Evolutionary conservation across 164 flowering plant genomes (phyloP), one percentile per base, ranked within the genome.

Genomic region (Chloranthus sessilifolius): DNA sequence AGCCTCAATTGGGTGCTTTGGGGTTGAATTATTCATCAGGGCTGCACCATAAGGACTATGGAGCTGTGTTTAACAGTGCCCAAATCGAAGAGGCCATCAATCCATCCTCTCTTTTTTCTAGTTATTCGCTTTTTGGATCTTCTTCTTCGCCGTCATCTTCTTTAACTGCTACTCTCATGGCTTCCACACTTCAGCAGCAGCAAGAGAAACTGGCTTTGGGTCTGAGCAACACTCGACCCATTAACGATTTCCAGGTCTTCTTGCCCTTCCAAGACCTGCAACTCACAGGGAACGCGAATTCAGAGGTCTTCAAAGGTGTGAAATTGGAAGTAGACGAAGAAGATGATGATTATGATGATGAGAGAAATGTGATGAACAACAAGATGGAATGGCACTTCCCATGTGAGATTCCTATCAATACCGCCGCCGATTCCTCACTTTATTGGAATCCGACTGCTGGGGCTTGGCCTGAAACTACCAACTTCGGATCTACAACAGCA

Each of bases 1-100:
- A 58, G 38, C 71, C 70, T 38, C 77, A 68, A 31, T 33, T 65
- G n/a, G 53, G 50, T 55, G 67, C 53, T 42, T 64, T 73, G 52
- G 87, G 82, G 27, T 49, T 76, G 77, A 83, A 74, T 71, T 73
- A 76, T 64, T 74, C 85, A 1, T 59, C 84, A 0, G 49, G 27
- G 45, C 34, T 29, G 34, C 24, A 5, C 28, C 43, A 45, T 6
- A 50, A 62, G 17, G 38, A 52, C 35, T 50, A 52, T 27, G 34
- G 50, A 42, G 46, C 40, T 53, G 64, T 61, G 20, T 60, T 45
- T 57, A 53, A 67, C 61, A 53, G 55, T 4, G 27, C 16, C 15
- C 75, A 66, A 37, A 60, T 62, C 48, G 59, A 57, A 26, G 72
- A 75, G 33, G 25, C 50, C n/a, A 50, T 61, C 17, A 29, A 58